phyloP scores from a whole-genome alignment of 2,329 filamentous ascomycete species.

The Ophiostoma australiae region DNA sequence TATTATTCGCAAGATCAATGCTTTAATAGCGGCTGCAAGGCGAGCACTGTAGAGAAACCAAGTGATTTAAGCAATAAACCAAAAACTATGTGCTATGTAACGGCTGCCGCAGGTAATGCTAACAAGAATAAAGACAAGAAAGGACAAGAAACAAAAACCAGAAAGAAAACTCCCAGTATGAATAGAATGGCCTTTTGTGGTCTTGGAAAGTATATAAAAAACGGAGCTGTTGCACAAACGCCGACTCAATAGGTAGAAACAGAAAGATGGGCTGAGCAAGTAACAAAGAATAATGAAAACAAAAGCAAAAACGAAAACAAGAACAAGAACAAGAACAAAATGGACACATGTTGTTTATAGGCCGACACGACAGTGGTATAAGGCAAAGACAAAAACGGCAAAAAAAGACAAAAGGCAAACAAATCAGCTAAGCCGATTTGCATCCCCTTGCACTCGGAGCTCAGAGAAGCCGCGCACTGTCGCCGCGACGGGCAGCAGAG shows the following conservation, averaged over 20 bases:
- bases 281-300: too few relatives aligned
- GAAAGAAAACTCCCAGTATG: slow-evolving; percentile 1
- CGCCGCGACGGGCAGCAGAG: not conserved
- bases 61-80: not conserved
- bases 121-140: not conserved
- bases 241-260: not conserved
- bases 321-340: not conserved
- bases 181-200: not conserved
- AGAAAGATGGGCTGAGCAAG: not conserved
- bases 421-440: not conserved
- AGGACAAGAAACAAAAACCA: not conserved
- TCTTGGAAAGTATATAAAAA: not conserved
- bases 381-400: slow-evolving; percentile 2
- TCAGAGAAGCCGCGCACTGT: slow-evolving; percentile 22
- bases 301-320: not conserved
- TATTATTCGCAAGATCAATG: not conserved
- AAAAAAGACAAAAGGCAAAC: slow-evolving; percentile 4
- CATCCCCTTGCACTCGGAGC: not conserved
- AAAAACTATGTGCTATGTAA: not conserved
- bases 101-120: not conserved
- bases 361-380: slow-evolving; percentile 6
- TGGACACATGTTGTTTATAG: not conserved
- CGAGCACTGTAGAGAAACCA: not conserved
- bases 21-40: not conserved
- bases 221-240: not conserved